Evolutionary conservation across 768 basidiomycete species (phyloP).

Genomic region (Hemileccinum impolitum): DNA sequence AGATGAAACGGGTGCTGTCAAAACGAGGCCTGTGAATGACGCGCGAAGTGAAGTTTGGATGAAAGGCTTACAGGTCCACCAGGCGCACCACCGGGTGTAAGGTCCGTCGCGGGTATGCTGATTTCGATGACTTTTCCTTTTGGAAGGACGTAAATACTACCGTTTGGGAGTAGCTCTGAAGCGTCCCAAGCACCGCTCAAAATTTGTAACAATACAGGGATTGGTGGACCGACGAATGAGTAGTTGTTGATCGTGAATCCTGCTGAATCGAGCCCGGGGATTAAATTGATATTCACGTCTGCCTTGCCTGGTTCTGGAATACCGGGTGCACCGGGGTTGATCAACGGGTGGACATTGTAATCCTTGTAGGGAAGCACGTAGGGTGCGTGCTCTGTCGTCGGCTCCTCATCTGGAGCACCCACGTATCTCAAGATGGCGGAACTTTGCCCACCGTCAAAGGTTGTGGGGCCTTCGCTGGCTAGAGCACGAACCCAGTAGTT

Average conservation of each 20-base stretch:
- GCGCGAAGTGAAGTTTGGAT: neutral
- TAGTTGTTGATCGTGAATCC: slow-evolving; percentile 18
- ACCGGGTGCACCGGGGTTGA: slow-evolving; percentile 35
- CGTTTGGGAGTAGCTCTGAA: slow-evolving; percentile 40
- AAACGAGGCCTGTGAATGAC: neutral
- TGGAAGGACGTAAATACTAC: slow-evolving; percentile 43
- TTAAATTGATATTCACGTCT: slow-evolving; percentile 36
- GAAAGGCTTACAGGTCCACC: slow-evolving; percentile 12
- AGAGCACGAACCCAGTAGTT: slow-evolving; percentile 43
- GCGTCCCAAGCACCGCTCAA: slow-evolving; percentile 48
- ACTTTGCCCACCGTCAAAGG: slow-evolving; percentile 31
- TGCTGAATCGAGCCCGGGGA: neutral
- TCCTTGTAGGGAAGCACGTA: slow-evolving; percentile 32
- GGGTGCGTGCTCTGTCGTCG: slow-evolving; percentile 22
- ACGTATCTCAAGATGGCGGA: slow-evolving; percentile 42
- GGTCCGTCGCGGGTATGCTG: slow-evolving; percentile 29
- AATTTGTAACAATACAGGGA: slow-evolving; percentile 57
- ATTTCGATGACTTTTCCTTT: slow-evolving; percentile 44
- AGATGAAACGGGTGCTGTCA: slow-evolving; percentile 39
- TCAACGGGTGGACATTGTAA: slow-evolving; percentile 33
- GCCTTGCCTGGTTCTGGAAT: slow-evolving; percentile 35
- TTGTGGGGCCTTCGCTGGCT: slow-evolving; percentile 3
- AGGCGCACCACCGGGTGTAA: slow-evolving; percentile 1
- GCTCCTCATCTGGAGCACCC: slow-evolving; percentile 36
- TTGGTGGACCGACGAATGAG: slow-evolving; percentile 37